Evolutionary conservation across 345 rosid species (phyloP), one percentile per base, ranked within the genome.

Genomic region (Linum trigynum): DNA sequence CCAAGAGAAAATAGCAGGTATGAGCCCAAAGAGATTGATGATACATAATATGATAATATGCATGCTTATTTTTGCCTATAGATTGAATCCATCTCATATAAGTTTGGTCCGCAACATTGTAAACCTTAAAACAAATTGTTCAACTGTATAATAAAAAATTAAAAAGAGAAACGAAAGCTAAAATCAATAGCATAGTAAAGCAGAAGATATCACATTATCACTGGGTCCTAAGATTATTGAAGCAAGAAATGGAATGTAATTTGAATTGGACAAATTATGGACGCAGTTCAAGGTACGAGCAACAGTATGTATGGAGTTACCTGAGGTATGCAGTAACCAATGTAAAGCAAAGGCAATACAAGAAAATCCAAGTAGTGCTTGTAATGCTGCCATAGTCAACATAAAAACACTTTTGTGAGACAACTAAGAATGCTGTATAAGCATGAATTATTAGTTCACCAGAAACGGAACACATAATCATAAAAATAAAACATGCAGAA

Each of bases 271-370:
- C 32, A 23, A 23, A 23, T 23, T 23, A 23, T 23, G 32, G 32
- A 23, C 32, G 0, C 32, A 23, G 32, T 23, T 23, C 32, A 23
- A 23, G 32, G 32, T 23, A 23, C 32, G 32, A 23, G 32, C 32
- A 23, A 7, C 12, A 45, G 51, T 14, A 7, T 23, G 32, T 45
- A 3, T 4, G 3, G 5, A 59, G 12, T 72, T 83, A 92, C 96
- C 95, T 89, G 95, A 61, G 98, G 98, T 75, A 92, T 81, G 73
- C 67, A 80, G 74, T 59, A 80, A 50, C 86, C 78, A n/a, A 81
- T 75, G 67, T 68, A 59, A 66, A 87, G 71, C 50, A 89, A 58
- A 71, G 84, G 83, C 55, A 76, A 48, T 3, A 92, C 71, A 76
- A 87, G 51, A 56, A 86, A 1, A 61, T 84, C 76, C 83, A 92